Evolutionary conservation across 768 basidiomycete species (phyloP), one percentile per base, ranked within the genome.

Genomic region (Calocybe cyanea): DNA sequence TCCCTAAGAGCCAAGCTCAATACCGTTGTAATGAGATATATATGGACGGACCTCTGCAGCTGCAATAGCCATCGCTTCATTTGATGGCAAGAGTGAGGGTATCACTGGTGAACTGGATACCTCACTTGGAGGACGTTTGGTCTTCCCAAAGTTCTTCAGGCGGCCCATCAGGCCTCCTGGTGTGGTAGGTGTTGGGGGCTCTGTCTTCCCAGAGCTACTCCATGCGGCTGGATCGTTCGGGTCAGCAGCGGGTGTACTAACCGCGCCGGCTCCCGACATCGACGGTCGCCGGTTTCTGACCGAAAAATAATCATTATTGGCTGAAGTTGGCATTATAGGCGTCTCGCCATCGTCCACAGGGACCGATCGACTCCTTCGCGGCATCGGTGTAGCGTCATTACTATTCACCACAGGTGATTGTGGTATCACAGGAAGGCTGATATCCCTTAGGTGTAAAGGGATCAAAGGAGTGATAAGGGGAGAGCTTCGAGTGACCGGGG

Each of bases 81-180:
- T 47, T 2, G 66, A 52, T 14, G 60, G 55, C 24, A 50, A 59
- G 32, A 49, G 24, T 11, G 32, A 30, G 32, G 62, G 56, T 39
- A 62, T 31, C 36, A 60, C 43, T 37, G 66, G 55, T 39, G 62
- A 48, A 48, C 58, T 59, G 7, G 64, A 41, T 11, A 57, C 41
- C 45, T 70, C 71, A 46, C 65, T 68, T 4, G 57, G 46, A 11
- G 66, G 66, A 19, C 69, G 59, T 53, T 66, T 69, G 10, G 38
- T 75, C 63, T 84, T 87, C 7, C 85, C 85, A 50, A 93, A 78
- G 43, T 69, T 83, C 62, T 83, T 88, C 48, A 93, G 63, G 50
- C 86, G 77, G 0, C 90, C 87, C 77, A 94, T 93, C 43, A 93
- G 63, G 1, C 86, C 77, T 18, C 71, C 63, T 4, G 84, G 80